Percentiles rank a stretch among this genome's conserved stretches.
phyloP scores from a whole-genome alignment of 805 yeast genomes.

The Komagataella kurtzmanii region DNA sequence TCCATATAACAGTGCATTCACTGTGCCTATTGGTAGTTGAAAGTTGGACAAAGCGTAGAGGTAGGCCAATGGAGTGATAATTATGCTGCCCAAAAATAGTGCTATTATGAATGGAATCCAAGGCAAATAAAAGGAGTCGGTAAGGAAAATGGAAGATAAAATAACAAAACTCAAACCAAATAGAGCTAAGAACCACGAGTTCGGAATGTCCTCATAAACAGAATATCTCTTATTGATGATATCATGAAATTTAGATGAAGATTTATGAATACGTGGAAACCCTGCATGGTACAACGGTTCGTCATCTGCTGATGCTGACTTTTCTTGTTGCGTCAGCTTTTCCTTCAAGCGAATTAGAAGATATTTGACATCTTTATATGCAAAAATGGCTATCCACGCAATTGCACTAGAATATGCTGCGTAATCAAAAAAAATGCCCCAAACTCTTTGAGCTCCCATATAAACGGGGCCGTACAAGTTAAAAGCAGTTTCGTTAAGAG shows the following conservation, averaged over 20 bases:
- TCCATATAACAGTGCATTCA: slow-evolving; percentile 36
- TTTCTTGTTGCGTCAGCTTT: slow-evolving; percentile 3
- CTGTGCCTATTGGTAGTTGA: slow-evolving; percentile 37
- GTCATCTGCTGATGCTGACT: background rate
- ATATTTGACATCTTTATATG: slow-evolving; percentile 9
- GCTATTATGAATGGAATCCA: slow-evolving; percentile 30
- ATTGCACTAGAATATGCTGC: slow-evolving; percentile 37
- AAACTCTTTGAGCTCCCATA: slow-evolving; percentile 32
- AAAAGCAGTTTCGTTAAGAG: slow-evolving; percentile 32
- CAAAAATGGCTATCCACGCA: slow-evolving; percentile 24
- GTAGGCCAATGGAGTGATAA: slow-evolving; percentile 35
- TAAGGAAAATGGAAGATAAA: slow-evolving; percentile 19
- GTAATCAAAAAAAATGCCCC: slow-evolving; percentile 39
- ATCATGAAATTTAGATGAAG: slow-evolving; percentile 19
- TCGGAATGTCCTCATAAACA: slow-evolving; percentile 27
- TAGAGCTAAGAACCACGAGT: slow-evolving; percentile 24
- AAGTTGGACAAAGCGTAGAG: slow-evolving; percentile 36
- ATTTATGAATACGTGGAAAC: slow-evolving; percentile 21
- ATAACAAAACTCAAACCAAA: slow-evolving; percentile 22
- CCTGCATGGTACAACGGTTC: slow-evolving; percentile 7
- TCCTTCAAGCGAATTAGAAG: slow-evolving; percentile 1
- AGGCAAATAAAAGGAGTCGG: slow-evolving; percentile 18
- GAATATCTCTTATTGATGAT: slow-evolving; percentile 27
- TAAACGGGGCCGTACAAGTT: slow-evolving; percentile 28
- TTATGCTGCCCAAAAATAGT: slow-evolving; percentile 26